A percentile compares a stretch with the other conserved stretches of the same genome.
phyloP scores from a whole-genome alignment of 129 eudicot species.

The Pittosporum tobira region DNA sequence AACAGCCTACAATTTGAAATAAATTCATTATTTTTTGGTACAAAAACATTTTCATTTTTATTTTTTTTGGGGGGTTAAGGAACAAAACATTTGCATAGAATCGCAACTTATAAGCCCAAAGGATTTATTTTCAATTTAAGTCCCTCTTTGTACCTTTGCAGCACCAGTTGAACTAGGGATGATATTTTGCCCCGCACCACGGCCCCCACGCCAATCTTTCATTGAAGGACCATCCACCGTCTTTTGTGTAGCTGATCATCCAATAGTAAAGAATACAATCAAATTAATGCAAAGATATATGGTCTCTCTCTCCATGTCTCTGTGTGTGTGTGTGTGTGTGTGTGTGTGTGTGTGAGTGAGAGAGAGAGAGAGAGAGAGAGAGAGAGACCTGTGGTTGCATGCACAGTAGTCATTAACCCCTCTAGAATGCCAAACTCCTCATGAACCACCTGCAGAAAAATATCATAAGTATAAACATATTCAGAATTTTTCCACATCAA shows the following conservation, averaged over 20 bases:
- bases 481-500: not conserved
- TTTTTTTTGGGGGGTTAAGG: no score
- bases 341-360: slow-evolving; percentile 2
- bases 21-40: no score
- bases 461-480: not conserved
- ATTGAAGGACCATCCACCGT: slow-evolving; percentile 97
- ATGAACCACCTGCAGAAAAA: slow-evolving; percentile 66
- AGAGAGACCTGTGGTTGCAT: slow-evolving; percentile 86
- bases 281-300: not conserved
- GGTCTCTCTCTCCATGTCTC: not conserved
- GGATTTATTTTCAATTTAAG: not conserved
- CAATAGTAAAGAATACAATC: not conserved
- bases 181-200: slow-evolving; percentile 93
- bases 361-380: not conserved
- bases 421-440: slow-evolving; percentile 95
- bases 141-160: slow-evolving; percentile 57
- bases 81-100: no score
- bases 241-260: slow-evolving; percentile 78
- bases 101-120: not conserved
- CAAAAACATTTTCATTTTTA: no score
- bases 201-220: slow-evolving; percentile 99
- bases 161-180: slow-evolving; percentile 98
- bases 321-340: not conserved
- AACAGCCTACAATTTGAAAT: slow-evolving; percentile 52
- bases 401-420: slow-evolving; percentile 95